Conservation (phyloP, 805 yeast species). For the Pichia manshurica region DNA sequence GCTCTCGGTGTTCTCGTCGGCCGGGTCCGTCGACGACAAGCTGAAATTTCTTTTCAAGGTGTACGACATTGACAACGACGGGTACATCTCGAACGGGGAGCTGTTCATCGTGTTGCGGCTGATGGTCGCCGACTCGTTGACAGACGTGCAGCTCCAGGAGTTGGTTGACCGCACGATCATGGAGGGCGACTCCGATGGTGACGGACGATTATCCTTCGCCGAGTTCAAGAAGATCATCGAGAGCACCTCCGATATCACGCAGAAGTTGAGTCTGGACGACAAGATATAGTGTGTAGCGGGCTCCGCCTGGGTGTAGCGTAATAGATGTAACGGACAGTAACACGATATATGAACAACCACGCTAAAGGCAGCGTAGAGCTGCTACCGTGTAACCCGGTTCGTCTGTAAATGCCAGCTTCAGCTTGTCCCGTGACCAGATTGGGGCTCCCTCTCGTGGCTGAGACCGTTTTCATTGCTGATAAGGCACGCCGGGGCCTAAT, state of each 20-base stretch:
- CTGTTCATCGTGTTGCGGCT: slow-evolving; percentile 83
- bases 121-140: slow-evolving; percentile 93
- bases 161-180: slow-evolving; percentile 94
- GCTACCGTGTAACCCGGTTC: too few species aligned
- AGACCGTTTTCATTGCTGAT: too few species aligned
- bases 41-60: slow-evolving; percentile 85
- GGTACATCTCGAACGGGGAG: slow-evolving; percentile 93
- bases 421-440: too few species aligned
- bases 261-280: slow-evolving; percentile 28
- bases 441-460: too few species aligned
- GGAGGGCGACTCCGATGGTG: slow-evolving; percentile 87
- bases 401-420: too few species aligned
- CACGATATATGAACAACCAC: too few species aligned
- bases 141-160: slow-evolving; percentile 86
- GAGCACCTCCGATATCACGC: slow-evolving; percentile 35
- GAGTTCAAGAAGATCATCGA: slow-evolving; percentile 74
- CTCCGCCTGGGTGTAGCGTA: too few species aligned
- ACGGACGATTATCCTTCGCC: slow-evolving; percentile 75
- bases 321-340: background rate
- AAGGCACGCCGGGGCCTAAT: too few species aligned
- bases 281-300: slow-evolving; percentile 10
- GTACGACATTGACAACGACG: slow-evolving; percentile 94
- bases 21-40: slow-evolving; percentile 75
- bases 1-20: slow-evolving; percentile 74
- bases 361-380: too few species aligned